phyloP scores from a whole-genome alignment of 2,329 filamentous ascomycete genomes.

The Penicillium aurantiogriseum region DNA sequence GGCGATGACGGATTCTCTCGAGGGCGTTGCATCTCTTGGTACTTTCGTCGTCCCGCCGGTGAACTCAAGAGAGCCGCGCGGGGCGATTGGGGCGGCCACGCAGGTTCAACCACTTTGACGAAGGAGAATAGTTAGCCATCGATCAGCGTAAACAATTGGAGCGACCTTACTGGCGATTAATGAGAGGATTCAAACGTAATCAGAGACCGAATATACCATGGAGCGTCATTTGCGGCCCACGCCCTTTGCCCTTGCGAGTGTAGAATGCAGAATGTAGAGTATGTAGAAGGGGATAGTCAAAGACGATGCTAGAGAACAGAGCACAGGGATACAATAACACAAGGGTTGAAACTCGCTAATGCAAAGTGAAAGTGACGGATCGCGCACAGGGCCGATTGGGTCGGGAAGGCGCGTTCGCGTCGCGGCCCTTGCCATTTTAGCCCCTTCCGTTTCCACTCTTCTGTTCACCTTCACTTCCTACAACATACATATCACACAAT shows the following conservation, averaged over 20 bases:
- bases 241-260: slow-evolving; percentile 11
- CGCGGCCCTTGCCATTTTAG: slow-evolving; percentile 22
- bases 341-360: slow-evolving; percentile 10
- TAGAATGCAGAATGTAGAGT: not conserved
- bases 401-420: slow-evolving; percentile 25
- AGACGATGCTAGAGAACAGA: not conserved
- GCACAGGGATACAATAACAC: slow-evolving; percentile 7
- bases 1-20: slow-evolving; percentile 69
- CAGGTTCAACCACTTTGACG: slow-evolving; percentile 42
- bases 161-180: not conserved
- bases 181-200: slow-evolving; percentile 8
- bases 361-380: slow-evolving; percentile 21
- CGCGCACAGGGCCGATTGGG: slow-evolving; percentile 27
- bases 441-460: slow-evolving; percentile 9
- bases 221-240: slow-evolving; percentile 19
- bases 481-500: slow-evolving; percentile 11
- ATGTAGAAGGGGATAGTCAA: not conserved
- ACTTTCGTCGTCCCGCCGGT: slow-evolving; percentile 74
- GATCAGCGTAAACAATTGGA: not conserved
- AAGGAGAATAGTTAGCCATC: slow-evolving; percentile 8
- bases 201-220: slow-evolving; percentile 10
- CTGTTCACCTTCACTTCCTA: slow-evolving; percentile 5
- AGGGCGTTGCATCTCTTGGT: slow-evolving; percentile 65
- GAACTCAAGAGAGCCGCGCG: slow-evolving; percentile 64
- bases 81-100: slow-evolving; percentile 64